Evolutionary conservation across 148 eudicot species (phyloP).

Genomic region (Amaranthus palmeri): DNA sequence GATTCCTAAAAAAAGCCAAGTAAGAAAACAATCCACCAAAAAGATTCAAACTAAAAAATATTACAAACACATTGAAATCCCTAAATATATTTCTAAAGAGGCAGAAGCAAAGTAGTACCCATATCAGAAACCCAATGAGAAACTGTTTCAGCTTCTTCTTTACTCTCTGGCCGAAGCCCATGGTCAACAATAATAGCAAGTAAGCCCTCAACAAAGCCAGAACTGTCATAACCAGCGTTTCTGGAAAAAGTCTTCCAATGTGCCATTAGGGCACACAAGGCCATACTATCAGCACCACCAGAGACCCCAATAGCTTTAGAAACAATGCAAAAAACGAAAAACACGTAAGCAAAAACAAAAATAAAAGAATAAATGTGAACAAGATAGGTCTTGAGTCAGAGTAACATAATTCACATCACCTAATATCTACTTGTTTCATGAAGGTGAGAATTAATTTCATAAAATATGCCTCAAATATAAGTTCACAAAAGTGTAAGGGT

Average conservation of each 20-base stretch:
- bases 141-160: slow-evolving; percentile 71
- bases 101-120: slow-evolving; percentile 40
- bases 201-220: slow-evolving; percentile 59
- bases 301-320: slow-evolving; percentile 78
- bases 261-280: slow-evolving; percentile 67
- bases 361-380: background rate
- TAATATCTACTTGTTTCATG: background rate
- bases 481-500: too few relatives aligned
- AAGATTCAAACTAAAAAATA: background rate
- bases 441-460: too few relatives aligned
- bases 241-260: slow-evolving; percentile 53
- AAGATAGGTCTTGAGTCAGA: background rate
- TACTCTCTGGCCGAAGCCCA: slow-evolving; percentile 77
- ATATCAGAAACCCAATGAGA: slow-evolving; percentile 50
- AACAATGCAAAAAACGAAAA: background rate
- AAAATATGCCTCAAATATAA: too few relatives aligned
- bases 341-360: background rate
- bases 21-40: slow-evolving; percentile 25
- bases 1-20: slow-evolving; percentile 62
- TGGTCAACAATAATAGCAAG: slow-evolving; percentile 89
- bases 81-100: slow-evolving; percentile 4
- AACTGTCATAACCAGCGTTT: slow-evolving; percentile 29
- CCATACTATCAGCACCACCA: slow-evolving; percentile 98
- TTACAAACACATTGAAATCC: slow-evolving; percentile 10
- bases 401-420: background rate